phyloP scores from a whole-genome alignment of 2,329 filamentous ascomycete genomes.

The Colletotrichum sp. region DNA sequence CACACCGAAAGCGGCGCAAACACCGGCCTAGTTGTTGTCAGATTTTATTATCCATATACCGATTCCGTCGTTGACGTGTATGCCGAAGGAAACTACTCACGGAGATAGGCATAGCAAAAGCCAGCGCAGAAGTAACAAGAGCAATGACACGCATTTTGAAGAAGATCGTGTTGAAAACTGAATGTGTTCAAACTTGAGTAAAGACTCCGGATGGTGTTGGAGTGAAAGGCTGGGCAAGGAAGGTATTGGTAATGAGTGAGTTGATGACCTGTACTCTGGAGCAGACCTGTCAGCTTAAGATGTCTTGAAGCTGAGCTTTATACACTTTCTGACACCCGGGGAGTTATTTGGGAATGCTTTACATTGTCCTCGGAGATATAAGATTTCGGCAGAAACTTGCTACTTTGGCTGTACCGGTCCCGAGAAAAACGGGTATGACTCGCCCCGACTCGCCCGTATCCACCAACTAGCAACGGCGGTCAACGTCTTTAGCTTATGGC shows the following conservation, averaged over 20 bases:
- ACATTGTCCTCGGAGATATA: neutral
- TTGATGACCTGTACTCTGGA: neutral
- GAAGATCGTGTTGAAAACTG: accelerated
- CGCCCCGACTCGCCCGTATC: accelerated
- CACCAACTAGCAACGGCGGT: neutral
- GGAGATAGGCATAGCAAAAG: neutral
- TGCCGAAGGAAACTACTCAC: neutral
- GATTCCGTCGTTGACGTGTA: too few species aligned
- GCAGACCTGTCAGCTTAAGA: too few species aligned
- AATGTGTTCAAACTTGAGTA: neutral
- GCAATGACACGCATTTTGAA: neutral
- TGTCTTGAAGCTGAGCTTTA: neutral
- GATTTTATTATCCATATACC: neutral
- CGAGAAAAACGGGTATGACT: neutral
- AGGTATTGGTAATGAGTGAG: accelerated
- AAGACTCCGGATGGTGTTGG: neutral
- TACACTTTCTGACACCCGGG: accelerated
- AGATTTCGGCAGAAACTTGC: neutral
- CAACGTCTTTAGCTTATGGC: neutral
- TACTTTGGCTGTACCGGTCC: accelerated
- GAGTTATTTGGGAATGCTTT: neutral
- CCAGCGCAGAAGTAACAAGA: neutral
- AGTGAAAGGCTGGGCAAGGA: too few species aligned
- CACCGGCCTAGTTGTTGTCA: neutral
- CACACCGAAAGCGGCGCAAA: neutral